phyloP scores from a whole-genome alignment of 495 filamentous ascomycete genomes.

The Geopyxis carbonaria region DNA sequence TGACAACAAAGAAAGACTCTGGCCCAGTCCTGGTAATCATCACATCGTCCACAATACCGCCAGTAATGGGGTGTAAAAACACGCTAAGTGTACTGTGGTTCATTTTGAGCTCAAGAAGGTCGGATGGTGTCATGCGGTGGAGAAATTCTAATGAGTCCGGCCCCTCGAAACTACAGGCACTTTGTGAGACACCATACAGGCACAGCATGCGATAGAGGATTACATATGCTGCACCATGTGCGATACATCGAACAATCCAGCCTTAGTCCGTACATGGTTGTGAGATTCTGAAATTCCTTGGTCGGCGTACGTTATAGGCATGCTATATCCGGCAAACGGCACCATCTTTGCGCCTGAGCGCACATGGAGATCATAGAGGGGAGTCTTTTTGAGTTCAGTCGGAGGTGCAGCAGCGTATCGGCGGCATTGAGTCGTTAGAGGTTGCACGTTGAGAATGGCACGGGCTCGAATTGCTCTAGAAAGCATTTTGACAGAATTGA shows the following conservation, averaged over 20 bases:
- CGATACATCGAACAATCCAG: slow-evolving; percentile 75
- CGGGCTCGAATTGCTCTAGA: no score
- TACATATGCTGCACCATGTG: slow-evolving; percentile 51
- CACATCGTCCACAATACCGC: slow-evolving; percentile 86
- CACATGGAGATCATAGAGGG: slow-evolving; percentile 70
- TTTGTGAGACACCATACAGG: neutral
- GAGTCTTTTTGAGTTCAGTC: slow-evolving; percentile 43
- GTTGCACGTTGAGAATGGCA: no score
- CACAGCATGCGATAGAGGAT: neutral
- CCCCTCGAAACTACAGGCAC: slow-evolving; percentile 47
- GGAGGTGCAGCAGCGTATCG: slow-evolving; percentile 6
- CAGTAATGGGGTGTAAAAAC: slow-evolving; percentile 59
- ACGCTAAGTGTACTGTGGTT: slow-evolving; percentile 61
- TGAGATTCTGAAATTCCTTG: slow-evolving; percentile 64
- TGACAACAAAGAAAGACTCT: slow-evolving; percentile 74
- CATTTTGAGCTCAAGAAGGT: slow-evolving; percentile 36
- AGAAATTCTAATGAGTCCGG: slow-evolving; percentile 63
- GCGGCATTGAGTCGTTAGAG: no score
- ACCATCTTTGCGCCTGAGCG: slow-evolving; percentile 80
- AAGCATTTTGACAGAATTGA: no score
- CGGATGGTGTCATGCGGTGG: slow-evolving; percentile 60
- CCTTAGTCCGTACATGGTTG: slow-evolving; percentile 67
- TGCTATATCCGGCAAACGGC: slow-evolving; percentile 81
- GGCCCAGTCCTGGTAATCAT: slow-evolving; percentile 61
- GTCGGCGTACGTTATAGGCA: slow-evolving; percentile 78